phyloP scores from a whole-genome alignment of 1,284 basidiomycete genomes.

The Fereydounia khargensis region DNA sequence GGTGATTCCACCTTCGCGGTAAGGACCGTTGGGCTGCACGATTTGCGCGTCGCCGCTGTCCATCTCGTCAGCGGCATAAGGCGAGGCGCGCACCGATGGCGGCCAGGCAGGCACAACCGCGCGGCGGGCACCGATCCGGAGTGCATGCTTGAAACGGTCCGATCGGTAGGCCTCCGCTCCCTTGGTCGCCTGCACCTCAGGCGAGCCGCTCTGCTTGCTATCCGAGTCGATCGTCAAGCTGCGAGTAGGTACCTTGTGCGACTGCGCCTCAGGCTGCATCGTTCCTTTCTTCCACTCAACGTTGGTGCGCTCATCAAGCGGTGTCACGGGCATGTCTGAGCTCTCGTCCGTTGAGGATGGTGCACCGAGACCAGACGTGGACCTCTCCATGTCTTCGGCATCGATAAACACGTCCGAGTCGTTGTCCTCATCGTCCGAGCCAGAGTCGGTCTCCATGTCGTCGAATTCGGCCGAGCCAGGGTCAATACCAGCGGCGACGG shows the following conservation, averaged over 20 bases:
- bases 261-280: too few relatives aligned
- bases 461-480: conserved; percentile 15
- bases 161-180: conserved; percentile 2
- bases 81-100: too few relatives aligned
- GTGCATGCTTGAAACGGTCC: conserved; percentile 19
- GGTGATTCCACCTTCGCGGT: conserved; percentile 35
- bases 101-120: too few relatives aligned
- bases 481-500: conserved; percentile 15
- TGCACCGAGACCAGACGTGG: conserved; percentile 13
- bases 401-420: conserved; percentile 28
- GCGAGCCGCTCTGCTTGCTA: too few relatives aligned
- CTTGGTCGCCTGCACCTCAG: too few relatives aligned
- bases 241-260: too few relatives aligned
- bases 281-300: too few relatives aligned
- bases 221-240: too few relatives aligned
- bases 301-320: conserved; percentile 24
- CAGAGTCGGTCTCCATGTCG: conserved; percentile 14
- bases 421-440: conserved; percentile 1
- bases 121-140: conserved; percentile 10
- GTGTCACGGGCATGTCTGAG: conserved; percentile 30
- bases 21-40: conserved; percentile 34
- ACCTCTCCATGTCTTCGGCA: conserved; percentile 17
- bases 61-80: too few relatives aligned
- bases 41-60: conserved; percentile 12
- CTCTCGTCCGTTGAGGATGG: conserved; percentile 29